Evolutionary conservation across 2,329 filamentous ascomycete species (phyloP).

Genomic region (Aureobasidium zeae): DNA sequence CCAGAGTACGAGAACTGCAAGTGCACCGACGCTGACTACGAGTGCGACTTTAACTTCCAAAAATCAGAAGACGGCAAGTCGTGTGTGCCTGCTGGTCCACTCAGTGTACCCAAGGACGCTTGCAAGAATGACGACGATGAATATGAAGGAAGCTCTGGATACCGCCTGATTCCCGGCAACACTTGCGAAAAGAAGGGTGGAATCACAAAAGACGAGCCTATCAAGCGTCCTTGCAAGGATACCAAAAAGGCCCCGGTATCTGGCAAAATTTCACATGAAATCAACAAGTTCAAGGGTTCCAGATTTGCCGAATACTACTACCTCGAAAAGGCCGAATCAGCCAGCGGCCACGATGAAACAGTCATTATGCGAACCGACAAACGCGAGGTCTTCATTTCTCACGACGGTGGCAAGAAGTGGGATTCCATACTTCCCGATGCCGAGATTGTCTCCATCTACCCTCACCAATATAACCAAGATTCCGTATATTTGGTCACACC

Average conservation of each 20-base stretch:
- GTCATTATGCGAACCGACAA: conserved; percentile 52
- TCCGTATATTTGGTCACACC: conserved; percentile 76
- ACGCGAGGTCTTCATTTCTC: conserved; percentile 60
- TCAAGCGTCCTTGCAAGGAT: conserved; percentile 69
- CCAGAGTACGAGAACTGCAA: conserved; percentile 66
- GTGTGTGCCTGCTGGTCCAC: conserved; percentile 55
- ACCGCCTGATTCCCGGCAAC: conserved; percentile 70
- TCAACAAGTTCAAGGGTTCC: conserved; percentile 54
- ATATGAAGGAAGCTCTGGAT: conserved; percentile 81
- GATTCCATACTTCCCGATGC: conserved; percentile 55
- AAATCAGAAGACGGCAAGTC: conserved; percentile 52
- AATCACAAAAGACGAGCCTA: conserved; percentile 37
- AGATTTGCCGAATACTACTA: conserved; percentile 56
- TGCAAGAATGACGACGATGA: conserved; percentile 65
- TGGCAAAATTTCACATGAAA: conserved; percentile 56
- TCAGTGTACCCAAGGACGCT: conserved; percentile 59
- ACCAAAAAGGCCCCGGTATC: conserved; percentile 44
- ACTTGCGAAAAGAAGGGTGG: conserved; percentile 36
- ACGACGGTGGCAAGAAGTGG: conserved; percentile 87
- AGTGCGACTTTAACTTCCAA: conserved; percentile 91
- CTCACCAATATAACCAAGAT: conserved; percentile 74
- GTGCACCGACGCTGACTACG: conserved; percentile 77
- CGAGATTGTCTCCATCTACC: conserved; percentile 60
- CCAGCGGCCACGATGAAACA: conserved; percentile 61
- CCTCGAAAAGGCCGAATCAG: conserved; percentile 64